Evolutionary conservation across 2,329 filamentous ascomycete species (phyloP), one percentile per base, ranked within the genome.

Genomic region (Dothidotthia symphoricarpi): DNA sequence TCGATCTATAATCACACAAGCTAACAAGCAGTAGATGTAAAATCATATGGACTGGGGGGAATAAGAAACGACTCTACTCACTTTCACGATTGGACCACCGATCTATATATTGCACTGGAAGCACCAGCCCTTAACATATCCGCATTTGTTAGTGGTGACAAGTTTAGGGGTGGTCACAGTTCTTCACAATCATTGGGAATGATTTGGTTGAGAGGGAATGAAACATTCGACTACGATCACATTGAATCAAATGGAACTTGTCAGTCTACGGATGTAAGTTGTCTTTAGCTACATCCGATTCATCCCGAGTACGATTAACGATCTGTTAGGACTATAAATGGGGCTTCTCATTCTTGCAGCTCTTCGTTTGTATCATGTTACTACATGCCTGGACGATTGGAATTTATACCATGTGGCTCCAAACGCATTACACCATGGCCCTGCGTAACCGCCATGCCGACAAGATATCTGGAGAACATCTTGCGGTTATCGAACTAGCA

Each of bases 331-430:
- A 12, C 7, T 55, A 55, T 24, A 17, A 51, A 32, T 57, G 51
- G 53, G 53, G 53, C 8, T 57, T 57, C 28, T 55, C 51, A 9
- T 55, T 49, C 25, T 14, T 57, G 6, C 45, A 53, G 17, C 38
- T 57, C 5, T 36, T 28, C 24, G 27, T 53, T 25, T 40, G 35
- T 24, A 22, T 47, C 9, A 24, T 47, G 2, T 24, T 51, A 3
- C 28, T 48, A 2, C 26, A 41, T 9, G 5, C 45, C 16, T 56
- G 53, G 51, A 52, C 44, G 2, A 6, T 41, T 1, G 51, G 51
- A 13, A 45, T 42, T 1, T 36, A 32, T 19, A 29, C 24, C 12
- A 36, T 57, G 33, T 50, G 39, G 26, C 16, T 43, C 2, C 26
- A 35, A 5, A 27, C 47, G 2, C 35, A 41, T 14, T 15, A 43